Evolutionary conservation across 2,329 filamentous ascomycete genomes (phyloP).

Genomic region (Truncatella angustata): DNA sequence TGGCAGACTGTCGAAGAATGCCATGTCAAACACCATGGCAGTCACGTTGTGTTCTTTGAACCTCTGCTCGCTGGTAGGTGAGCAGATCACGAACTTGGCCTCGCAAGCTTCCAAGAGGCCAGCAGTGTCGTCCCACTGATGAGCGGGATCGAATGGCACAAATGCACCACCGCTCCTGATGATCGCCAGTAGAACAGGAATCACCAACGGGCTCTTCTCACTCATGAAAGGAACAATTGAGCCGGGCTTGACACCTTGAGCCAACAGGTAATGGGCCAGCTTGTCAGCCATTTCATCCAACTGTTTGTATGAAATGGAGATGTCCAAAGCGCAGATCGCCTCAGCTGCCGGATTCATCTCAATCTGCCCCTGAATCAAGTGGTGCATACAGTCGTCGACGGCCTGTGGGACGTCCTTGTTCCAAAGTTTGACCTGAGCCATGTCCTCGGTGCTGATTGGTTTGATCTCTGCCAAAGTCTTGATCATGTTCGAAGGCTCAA

Average conservation of each 20-base stretch:
- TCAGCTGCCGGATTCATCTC: conserved; percentile 1
- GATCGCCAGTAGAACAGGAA: conserved; percentile 4
- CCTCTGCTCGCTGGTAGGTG: conserved; percentile 8
- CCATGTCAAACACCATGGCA: conserved; percentile 4
- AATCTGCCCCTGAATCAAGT: neutral
- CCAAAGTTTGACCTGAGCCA: conserved; percentile 2
- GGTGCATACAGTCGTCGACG: conserved; percentile 1
- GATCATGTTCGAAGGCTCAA: conserved; percentile 4
- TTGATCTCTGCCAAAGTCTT: conserved; percentile 2
- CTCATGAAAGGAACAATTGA: conserved; percentile 3
- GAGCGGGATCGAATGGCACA: conserved; percentile 9
- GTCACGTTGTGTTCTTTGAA: conserved; percentile 1
- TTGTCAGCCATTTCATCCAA: conserved; percentile 4
- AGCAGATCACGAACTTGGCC: conserved; percentile 7
- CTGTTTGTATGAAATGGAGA: conserved; percentile 5
- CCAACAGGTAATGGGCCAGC: neutral
- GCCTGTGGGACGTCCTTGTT: conserved; percentile 6
- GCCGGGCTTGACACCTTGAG: conserved; percentile 3
- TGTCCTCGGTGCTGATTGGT: conserved; percentile 1
- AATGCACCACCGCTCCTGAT: conserved; percentile 8
- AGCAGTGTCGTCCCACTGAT: conserved; percentile 4
- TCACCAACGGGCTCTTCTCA: conserved; percentile 4
- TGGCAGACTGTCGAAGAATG: conserved; percentile 4
- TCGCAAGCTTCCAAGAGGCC: conserved; percentile 6
- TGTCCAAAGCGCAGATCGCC: conserved; percentile 5